A percentile compares a stretch with the other conserved stretches of the same genome.
Conservation (phyloP, 2,329 filamentous ascomycete species). For the Verticillium klebahnii region DNA sequence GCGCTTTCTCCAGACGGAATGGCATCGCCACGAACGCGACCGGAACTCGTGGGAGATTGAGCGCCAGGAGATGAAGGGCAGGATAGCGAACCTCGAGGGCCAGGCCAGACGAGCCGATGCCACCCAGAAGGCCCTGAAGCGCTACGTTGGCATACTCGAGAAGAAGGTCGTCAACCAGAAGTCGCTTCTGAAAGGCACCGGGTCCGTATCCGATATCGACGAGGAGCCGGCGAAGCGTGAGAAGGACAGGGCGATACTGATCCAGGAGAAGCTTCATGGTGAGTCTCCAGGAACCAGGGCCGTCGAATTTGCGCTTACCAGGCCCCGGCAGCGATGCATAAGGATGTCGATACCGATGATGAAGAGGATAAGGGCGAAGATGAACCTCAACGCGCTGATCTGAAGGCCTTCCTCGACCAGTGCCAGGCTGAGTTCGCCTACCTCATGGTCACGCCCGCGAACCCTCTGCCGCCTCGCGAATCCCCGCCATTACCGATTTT, state of each 20-base stretch:
- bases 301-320: neutral
- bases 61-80: conserved; percentile 96
- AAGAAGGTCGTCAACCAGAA: conserved; percentile 81
- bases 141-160: conserved; percentile 87
- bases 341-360: conserved; percentile 32
- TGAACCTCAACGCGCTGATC: conserved; percentile 45
- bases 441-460: conserved; percentile 63
- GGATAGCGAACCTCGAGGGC: conserved; percentile 91
- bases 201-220: conserved; percentile 32
- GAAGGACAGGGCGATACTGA: conserved; percentile 47
- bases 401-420: conserved; percentile 59
- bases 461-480: conserved; percentile 60
- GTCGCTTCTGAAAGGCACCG: conserved; percentile 59
- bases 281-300: neutral
- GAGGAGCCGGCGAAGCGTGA: conserved; percentile 38
- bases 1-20: conserved; percentile 98
- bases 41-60: conserved; percentile 99
- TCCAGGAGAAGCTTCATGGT: conserved; percentile 47
- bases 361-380: conserved; percentile 43
- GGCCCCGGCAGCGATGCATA: neutral
- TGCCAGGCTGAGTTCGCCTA: conserved; percentile 64
- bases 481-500: conserved; percentile 54
- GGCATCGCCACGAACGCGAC: conserved; percentile 97
- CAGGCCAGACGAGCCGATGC: conserved; percentile 82
- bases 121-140: conserved; percentile 81